A percentile compares a stretch with the other conserved stretches of the same genome.
phyloP scores from a whole-genome alignment of 805 yeast species.

The Torulaspora franciscae region DNA sequence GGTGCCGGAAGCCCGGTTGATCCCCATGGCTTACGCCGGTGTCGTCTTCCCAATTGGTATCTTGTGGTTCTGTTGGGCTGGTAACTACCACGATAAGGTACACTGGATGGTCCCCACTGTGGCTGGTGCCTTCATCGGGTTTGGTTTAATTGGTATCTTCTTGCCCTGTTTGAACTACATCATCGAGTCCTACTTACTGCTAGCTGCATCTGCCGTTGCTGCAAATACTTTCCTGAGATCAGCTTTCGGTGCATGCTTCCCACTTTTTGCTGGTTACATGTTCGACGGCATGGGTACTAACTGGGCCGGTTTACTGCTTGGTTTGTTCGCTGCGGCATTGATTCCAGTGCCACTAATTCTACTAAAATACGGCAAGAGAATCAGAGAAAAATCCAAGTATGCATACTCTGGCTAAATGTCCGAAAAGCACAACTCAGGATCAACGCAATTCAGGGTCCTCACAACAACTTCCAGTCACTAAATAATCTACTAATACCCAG shows the following conservation, averaged over 20 bases:
- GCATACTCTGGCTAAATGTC: slow-evolving; percentile 38
- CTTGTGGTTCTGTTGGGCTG: slow-evolving; percentile 87
- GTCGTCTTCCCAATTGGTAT: slow-evolving; percentile 70
- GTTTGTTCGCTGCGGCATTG: slow-evolving; percentile 52
- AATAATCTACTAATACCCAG: not conserved
- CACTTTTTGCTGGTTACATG: slow-evolving; percentile 68
- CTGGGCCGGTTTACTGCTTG: slow-evolving; percentile 75
- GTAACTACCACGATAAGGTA: slow-evolving; percentile 59
- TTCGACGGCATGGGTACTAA: slow-evolving; percentile 61
- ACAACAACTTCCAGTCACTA: not conserved
- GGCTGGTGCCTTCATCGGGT: slow-evolving; percentile 60
- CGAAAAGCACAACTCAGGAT: not conserved
- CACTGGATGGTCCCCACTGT: slow-evolving; percentile 82
- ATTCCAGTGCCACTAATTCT: slow-evolving; percentile 68
- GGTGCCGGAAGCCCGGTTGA: slow-evolving; percentile 76
- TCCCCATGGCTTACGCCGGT: slow-evolving; percentile 70
- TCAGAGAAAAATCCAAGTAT: slow-evolving; percentile 55
- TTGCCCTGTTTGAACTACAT: slow-evolving; percentile 66
- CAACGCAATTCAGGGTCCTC: not conserved
- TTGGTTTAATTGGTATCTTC: slow-evolving; percentile 64
- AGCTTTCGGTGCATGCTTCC: slow-evolving; percentile 63
- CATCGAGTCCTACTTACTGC: slow-evolving; percentile 61
- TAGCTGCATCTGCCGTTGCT: slow-evolving; percentile 77
- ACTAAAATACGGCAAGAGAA: slow-evolving; percentile 49
- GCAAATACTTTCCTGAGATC: slow-evolving; percentile 70